Evolutionary conservation across 164 flowering plant genomes (phyloP).

Genomic region (Kalanchoe fedtschenkoi): DNA sequence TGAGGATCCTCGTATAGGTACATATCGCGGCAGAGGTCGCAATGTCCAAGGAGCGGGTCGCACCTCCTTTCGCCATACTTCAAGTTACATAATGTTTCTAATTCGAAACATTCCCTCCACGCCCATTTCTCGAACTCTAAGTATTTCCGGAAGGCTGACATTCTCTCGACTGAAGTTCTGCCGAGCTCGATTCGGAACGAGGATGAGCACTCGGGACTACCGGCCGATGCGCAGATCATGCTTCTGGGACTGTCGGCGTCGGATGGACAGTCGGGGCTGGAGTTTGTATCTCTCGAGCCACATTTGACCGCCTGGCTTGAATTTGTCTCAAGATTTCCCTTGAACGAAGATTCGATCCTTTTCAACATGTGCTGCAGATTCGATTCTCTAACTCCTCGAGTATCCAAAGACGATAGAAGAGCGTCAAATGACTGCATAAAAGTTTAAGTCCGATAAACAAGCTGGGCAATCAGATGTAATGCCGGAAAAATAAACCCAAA

Average conservation of each 20-base stretch:
- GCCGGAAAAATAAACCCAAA: slow-evolving; percentile 7
- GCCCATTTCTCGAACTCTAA: slow-evolving; percentile 68
- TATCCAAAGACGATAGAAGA: slow-evolving; percentile 64
- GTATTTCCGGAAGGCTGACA: slow-evolving; percentile 39
- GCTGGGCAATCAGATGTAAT: background rate
- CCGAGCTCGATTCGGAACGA: slow-evolving; percentile 60
- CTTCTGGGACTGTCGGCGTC: slow-evolving; percentile 45
- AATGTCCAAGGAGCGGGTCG: slow-evolving; percentile 30
- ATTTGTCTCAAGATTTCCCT: slow-evolving; percentile 37
- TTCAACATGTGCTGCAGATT: slow-evolving; percentile 77
- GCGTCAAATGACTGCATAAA: slow-evolving; percentile 71
- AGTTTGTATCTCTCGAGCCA: slow-evolving; percentile 24
- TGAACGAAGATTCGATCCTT: slow-evolving; percentile 58
- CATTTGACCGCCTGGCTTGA: too few relatives aligned
- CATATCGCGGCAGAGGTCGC: slow-evolving; percentile 40
- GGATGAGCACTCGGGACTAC: slow-evolving; percentile 28
- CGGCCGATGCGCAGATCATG: slow-evolving; percentile 20
- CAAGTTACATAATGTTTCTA: slow-evolving; percentile 36
- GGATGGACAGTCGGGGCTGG: slow-evolving; percentile 22
- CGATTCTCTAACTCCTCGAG: slow-evolving; percentile 83
- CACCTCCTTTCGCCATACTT: slow-evolving; percentile 53
- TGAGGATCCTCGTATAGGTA: slow-evolving; percentile 37
- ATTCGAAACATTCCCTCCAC: slow-evolving; percentile 61
- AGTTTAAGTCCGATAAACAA: background rate
- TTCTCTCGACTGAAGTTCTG: slow-evolving; percentile 43